Evolutionary conservation across 2,329 filamentous ascomycete species (phyloP).

Genomic region (Fusarium odoratissimum): DNA sequence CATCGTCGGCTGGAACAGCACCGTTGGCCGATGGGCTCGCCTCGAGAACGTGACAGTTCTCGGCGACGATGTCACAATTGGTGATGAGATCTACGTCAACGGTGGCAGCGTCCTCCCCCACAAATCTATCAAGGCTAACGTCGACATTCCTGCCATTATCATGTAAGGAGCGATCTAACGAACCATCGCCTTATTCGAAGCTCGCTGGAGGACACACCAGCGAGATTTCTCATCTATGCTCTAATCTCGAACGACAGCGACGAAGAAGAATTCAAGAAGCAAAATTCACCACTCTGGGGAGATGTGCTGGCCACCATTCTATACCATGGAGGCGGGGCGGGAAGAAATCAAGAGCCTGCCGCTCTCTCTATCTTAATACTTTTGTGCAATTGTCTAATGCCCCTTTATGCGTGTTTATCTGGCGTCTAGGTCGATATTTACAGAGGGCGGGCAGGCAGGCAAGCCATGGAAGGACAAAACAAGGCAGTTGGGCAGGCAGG

Average conservation of each 20-base stretch:
- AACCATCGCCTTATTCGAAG: slow-evolving; percentile 3
- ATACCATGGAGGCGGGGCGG: slow-evolving; percentile 35
- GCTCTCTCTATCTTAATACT: slow-evolving; percentile 43
- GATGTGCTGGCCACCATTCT: slow-evolving; percentile 44
- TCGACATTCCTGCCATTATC: slow-evolving; percentile 81
- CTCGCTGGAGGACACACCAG: slow-evolving; percentile 41
- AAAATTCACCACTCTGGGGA: slow-evolving; percentile 47
- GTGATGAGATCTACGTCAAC: slow-evolving; percentile 98
- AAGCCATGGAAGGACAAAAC: slow-evolving; percentile 38
- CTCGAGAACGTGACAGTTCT: slow-evolving; percentile 98
- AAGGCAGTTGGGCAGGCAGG: slow-evolving; percentile 36
- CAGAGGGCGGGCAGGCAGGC: slow-evolving; percentile 40
- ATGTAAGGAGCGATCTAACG: slow-evolving; percentile 63
- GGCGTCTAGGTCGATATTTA: slow-evolving; percentile 46
- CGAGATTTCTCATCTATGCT: slow-evolving; percentile 16
- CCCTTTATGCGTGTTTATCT: slow-evolving; percentile 47
- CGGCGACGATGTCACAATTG: slow-evolving; percentile 96
- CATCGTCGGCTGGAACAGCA: slow-evolving; percentile 98
- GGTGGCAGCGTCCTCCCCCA: slow-evolving; percentile 94
- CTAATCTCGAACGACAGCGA: slow-evolving; percentile 37
- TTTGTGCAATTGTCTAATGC: slow-evolving; percentile 45
- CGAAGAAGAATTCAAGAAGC: slow-evolving; percentile 35
- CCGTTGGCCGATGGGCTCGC: slow-evolving; percentile 93
- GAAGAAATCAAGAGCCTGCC: slow-evolving; percentile 35
- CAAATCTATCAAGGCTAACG: slow-evolving; percentile 99